A percentile compares a stretch with the other conserved stretches of the same genome.
Conservation (phyloP, 805 yeast genomes). For the Millerago galiae region DNA sequence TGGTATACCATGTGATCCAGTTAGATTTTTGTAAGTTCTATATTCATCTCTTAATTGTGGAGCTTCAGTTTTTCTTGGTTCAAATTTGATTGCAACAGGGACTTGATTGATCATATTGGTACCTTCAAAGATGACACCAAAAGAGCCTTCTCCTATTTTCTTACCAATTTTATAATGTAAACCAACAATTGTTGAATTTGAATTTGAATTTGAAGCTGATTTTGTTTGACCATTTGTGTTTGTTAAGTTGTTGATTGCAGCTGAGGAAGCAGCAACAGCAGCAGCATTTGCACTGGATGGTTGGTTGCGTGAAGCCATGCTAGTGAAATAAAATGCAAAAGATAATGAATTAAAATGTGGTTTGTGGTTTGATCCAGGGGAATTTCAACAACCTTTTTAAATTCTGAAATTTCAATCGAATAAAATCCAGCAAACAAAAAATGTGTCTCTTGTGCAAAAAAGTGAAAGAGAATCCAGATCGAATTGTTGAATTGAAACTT, state of each 20-base stretch:
- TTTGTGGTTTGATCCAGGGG: slow-evolving; percentile 1
- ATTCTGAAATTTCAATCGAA: too few relatives aligned
- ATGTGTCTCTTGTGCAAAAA: too few relatives aligned
- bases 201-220: slow-evolving; percentile 1
- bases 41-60: slow-evolving; percentile 81
- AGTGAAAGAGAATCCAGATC: too few relatives aligned
- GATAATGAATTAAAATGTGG: background rate
- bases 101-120: slow-evolving; percentile 57
- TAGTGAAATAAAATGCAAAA: background rate
- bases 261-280: slow-evolving; percentile 24
- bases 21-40: slow-evolving; percentile 66
- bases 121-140: slow-evolving; percentile 82
- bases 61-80: slow-evolving; percentile 74
- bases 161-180: slow-evolving; percentile 73
- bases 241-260: slow-evolving; percentile 23
- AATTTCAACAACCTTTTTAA: background rate
- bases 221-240: slow-evolving; percentile 12
- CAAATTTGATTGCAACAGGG: slow-evolving; percentile 73
- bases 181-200: slow-evolving; percentile 33
- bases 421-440: too few relatives aligned
- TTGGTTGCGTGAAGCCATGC: slow-evolving; percentile 6
- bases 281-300: slow-evolving; percentile 17
- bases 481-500: too few relatives aligned
- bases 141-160: slow-evolving; percentile 83
- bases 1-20: slow-evolving; percentile 70